Percentiles rank a stretch among this genome's conserved stretches.
Evolutionary conservation across 257 asterid species (phyloP).

Genomic region (Solanum corneliomulleri): DNA sequence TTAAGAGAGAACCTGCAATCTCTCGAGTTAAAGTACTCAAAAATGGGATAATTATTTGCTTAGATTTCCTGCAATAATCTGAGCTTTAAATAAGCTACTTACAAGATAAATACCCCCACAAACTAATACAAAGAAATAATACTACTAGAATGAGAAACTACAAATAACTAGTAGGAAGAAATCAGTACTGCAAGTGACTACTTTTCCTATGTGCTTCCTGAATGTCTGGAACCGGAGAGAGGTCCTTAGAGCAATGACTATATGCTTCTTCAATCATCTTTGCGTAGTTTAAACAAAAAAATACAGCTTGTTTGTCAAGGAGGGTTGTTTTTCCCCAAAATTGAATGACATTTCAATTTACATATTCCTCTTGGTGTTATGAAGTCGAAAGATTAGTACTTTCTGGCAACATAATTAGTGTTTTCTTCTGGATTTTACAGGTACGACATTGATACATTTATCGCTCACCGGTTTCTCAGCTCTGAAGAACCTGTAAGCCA

Average conservation of each 20-base stretch:
- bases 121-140: not conserved
- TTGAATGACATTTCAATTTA: not conserved
- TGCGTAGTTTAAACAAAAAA: not conserved
- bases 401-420: not conserved
- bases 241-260: not conserved
- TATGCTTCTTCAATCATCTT: not conserved
- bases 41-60: not conserved
- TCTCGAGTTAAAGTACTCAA: not conserved
- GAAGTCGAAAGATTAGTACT: not conserved
- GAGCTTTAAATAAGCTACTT: not conserved
- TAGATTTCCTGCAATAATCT: not conserved
- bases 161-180: not conserved
- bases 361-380: not conserved
- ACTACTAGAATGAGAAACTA: not conserved
- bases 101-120: not conserved
- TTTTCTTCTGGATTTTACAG: slow-evolving; percentile 23
- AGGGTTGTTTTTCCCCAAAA: not conserved
- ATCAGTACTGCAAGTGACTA: not conserved
- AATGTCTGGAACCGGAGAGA: not conserved
- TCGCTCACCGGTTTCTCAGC: slow-evolving; percentile 46
- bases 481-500: slow-evolving; percentile 72
- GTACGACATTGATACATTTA: slow-evolving; percentile 75
- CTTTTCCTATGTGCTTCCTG: not conserved
- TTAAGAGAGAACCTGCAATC: not conserved
- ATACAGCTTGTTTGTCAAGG: not conserved